Base-by-base conservation (phyloP, 352 stramenopile species). In the Pythium grandisporangium region DNA sequence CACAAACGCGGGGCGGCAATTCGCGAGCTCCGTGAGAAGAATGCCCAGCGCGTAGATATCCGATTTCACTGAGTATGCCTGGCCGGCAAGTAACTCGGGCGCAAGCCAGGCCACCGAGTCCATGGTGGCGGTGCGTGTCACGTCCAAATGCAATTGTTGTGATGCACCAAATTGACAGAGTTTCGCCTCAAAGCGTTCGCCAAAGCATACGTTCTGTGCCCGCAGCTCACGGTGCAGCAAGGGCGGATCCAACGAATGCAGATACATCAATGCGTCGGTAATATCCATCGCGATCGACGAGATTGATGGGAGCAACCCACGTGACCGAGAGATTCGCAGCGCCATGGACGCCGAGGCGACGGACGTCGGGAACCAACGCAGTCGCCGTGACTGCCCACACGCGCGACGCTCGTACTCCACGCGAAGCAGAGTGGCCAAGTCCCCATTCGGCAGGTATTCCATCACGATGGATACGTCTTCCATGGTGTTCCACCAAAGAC, bases 1-100 rank as follows among this genome's bases (percentile, higher is more conserved):
- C 5, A 80, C 68, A 41, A 84, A 84, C 7, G 71, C 63, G 41
- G 69, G 68, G 19, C 52, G 42, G 38, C 67, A 78, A 0, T 40
- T 51, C 5, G 45, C 40, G 14, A 56, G 30, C 20, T 56, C 48
- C 8, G 30, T 25, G 8, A 56, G 48, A 3, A 56, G 6, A 27
- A 51, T 45, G 21, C 48, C 48, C 29, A 55, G 50, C 6, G 38
- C 42, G 25, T 55, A 55, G 12, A 55, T 43, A 22, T 55, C 48
- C 7, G 48, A 40, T 6, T 29, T 24, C 5, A 50, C 38, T 12
- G 39, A 44, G 20, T 44, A 55, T 12, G 30, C 39, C 10, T 44
- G 26, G 17, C 48, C 48, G 21, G 32, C 30, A 14, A 55, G 27
- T 22, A 55, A 20, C 24, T 55, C 48, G 16, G 48, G 48, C 8